Percentiles rank a stretch among this genome's conserved stretches.
These are phyloP conservation scores for Penicillium manginii DNA, from an alignment of 495 filamentous ascomycete genomes.

Conservation along the genomic window DNA sequence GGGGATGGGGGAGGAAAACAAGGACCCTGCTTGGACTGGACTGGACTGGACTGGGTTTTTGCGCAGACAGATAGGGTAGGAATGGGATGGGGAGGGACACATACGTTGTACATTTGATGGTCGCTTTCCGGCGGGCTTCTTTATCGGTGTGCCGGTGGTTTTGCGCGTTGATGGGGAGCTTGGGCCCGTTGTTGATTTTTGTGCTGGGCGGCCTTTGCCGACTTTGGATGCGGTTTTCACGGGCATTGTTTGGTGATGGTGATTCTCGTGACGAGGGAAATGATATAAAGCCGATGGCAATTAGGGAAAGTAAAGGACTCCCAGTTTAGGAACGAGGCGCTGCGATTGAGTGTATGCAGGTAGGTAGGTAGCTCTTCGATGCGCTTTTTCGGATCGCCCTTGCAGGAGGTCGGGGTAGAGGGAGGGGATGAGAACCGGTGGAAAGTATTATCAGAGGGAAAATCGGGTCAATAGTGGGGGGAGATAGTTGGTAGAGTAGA, in stretches of 20 bases:
- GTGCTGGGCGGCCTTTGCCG: constrained; percentile 9
- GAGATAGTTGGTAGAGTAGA: not conserved
- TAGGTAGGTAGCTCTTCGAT: not conserved
- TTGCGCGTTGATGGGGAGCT: constrained; percentile 10
- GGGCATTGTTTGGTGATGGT: constrained; percentile 17
- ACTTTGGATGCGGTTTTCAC: constrained; percentile 22
- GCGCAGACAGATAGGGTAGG: not conserved
- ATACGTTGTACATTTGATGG: constrained; percentile 45
- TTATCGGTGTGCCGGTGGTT: constrained; percentile 19
- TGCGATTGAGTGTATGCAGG: not conserved
- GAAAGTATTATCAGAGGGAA: not conserved
- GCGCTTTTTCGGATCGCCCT: not conserved
- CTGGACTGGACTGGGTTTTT: not conserved
- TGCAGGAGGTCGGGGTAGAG: not conserved
- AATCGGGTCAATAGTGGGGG: not conserved
- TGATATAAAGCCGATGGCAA: too few species aligned
- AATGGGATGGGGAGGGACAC: not conserved
- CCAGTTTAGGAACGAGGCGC: not conserved
- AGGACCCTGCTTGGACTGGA: not conserved
- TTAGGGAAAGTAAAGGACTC: too few species aligned
- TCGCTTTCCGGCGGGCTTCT: constrained; percentile 26
- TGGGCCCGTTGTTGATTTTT: constrained; percentile 9
- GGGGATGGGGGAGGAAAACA: not conserved
- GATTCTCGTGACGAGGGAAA: not conserved
- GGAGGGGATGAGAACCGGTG: not conserved